Evolutionary conservation across 768 basidiomycete species (phyloP).

Genomic region (Hypholoma fasciculare): DNA sequence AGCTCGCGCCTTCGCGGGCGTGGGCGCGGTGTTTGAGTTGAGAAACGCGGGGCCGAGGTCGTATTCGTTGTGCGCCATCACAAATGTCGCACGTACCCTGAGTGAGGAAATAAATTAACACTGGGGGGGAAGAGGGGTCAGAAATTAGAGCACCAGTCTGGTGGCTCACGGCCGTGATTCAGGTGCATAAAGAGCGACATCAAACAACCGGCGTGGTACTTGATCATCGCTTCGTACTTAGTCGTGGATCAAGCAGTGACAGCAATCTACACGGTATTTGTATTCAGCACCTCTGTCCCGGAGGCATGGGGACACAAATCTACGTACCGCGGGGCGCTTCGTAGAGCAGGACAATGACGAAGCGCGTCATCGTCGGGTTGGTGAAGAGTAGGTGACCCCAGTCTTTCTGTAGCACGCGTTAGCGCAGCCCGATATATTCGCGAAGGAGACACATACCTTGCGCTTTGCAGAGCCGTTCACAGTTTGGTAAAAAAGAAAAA

Average conservation of each 20-base stretch:
- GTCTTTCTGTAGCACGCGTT: not conserved
- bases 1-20: not conserved
- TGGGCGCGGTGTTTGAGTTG: too few species aligned
- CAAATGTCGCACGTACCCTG: not conserved
- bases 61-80: too few species aligned
- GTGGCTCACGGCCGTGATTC: slow-evolving; percentile 3
- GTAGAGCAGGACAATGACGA: not conserved
- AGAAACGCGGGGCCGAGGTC: too few species aligned
- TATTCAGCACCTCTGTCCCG: not conserved
- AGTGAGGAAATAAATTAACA: not conserved
- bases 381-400: not conserved
- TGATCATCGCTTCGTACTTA: slow-evolving; percentile 27
- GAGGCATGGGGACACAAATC: not conserved
- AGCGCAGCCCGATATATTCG: too few species aligned
- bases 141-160: not conserved
- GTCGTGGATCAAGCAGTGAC: slow-evolving; percentile 27
- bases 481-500: too few species aligned
- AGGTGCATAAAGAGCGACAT: slow-evolving; percentile 28
- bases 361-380: not conserved
- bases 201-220: slow-evolving; percentile 31
- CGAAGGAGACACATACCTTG: too few species aligned
- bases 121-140: not conserved
- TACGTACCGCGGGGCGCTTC: not conserved
- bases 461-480: too few species aligned
- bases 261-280: not conserved